These are phyloP conservation scores for Turnera subulata DNA, from an alignment of 345 rosid genomes.

Conservation along the genomic window DNA sequence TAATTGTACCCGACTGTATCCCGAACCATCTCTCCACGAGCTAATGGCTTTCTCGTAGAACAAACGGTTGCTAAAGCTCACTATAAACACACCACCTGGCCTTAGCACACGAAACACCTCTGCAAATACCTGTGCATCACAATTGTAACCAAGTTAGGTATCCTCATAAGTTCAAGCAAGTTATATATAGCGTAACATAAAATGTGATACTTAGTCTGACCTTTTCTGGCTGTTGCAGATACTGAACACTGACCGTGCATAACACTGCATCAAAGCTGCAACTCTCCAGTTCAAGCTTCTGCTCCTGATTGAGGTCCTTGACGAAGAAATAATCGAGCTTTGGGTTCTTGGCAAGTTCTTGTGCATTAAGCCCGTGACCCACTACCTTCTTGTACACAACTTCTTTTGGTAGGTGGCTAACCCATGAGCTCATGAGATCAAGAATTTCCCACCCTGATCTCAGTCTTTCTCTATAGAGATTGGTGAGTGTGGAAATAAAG, in stretches of 20 bases:
- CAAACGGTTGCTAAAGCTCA: slow-evolving; percentile 85
- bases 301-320: slow-evolving; percentile 64
- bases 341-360: slow-evolving; percentile 77
- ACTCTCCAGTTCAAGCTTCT: slow-evolving; percentile 46
- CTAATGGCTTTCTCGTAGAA: slow-evolving; percentile 86
- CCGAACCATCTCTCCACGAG: slow-evolving; percentile 81
- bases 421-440: slow-evolving; percentile 93
- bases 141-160: not conserved
- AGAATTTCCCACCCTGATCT: slow-evolving; percentile 65
- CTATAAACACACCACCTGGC: slow-evolving; percentile 77
- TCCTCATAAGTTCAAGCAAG: no score
- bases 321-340: slow-evolving; percentile 55
- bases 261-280: slow-evolving; percentile 67
- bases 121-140: slow-evolving; percentile 52
- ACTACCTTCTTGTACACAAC: slow-evolving; percentile 63
- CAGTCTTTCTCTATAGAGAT: slow-evolving; percentile 53
- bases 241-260: slow-evolving; percentile 81
- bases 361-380: slow-evolving; percentile 94
- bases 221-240: slow-evolving; percentile 86
- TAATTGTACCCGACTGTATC: slow-evolving; percentile 58
- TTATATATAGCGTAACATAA: not conserved
- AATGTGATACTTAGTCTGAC: slow-evolving; percentile 28
- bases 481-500: slow-evolving; percentile 65
- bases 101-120: slow-evolving; percentile 66
- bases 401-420: slow-evolving; percentile 75